Base-by-base conservation (phyloP, 2,329 filamentous ascomycete species). In the Ophiostoma quercus region DNA sequence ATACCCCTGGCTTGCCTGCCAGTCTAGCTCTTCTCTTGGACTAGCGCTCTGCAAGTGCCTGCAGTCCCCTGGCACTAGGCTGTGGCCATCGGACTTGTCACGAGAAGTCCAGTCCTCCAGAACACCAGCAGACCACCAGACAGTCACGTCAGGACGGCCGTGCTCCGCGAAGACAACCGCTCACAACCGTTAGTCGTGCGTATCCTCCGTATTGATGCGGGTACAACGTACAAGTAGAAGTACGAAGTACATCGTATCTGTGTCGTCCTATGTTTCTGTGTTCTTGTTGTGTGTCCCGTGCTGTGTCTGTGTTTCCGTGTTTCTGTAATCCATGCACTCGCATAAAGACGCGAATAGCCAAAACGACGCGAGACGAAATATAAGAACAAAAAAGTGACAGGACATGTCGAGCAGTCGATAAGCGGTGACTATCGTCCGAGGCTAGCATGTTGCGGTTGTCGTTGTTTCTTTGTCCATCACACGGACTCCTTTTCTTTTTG, bases 11-110 rank as follows among this genome's bases (percentile, higher is more conserved):
- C 47, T 37, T 66, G 54, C 69, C 66, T 66, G 43, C 51, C 34
- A 39, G 65, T 43, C 67, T 68, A 69, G 54, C 34, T 47, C 67
- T 22, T 14, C 12, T 67, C 69, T 66, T 1, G 69, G 16, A n/a
- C 67, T 72, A 72, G 71, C 67, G 60, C 63, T 7, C 19, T 66
- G 60, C 66, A 67, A 70, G 66, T 62, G 62, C 68, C 67, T 68
- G 68, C 54, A 66, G 25, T 67, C 68, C 71, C 71, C 68, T 68
- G 68, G 68, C 68, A 71, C 71, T 71, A 71, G 67, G 60, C 57
- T 34, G 29, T 57, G 51, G 22, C 51, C 66, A 70, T 60, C 69
- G 67, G 69, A 57, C 69, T 57, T 65, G 66, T 54, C 60, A 68
- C 70, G 37, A 47, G 43, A 14, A 41, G 39, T 47, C 43, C 6